Evolutionary conservation across 495 filamentous ascomycete genomes (phyloP), one percentile per base, ranked within the genome.

Genomic region (Sordaria brevicollis): DNA sequence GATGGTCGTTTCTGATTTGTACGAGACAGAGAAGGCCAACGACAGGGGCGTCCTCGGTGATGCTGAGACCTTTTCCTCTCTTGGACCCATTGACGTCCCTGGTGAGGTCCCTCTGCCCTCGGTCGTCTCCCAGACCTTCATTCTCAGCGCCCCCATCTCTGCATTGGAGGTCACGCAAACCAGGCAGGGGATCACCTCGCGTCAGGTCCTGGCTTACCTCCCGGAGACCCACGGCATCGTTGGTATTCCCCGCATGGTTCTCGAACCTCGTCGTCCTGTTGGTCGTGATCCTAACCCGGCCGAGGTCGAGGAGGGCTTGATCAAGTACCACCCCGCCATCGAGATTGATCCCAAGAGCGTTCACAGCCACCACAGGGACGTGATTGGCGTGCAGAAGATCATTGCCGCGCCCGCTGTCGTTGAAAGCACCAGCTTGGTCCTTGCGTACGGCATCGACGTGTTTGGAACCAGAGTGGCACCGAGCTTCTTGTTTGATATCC

Each of bases 341-440:
- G 90, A 96, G 65, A 89, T 97, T 57, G 93, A 97, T 71, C 92
- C 93, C 19, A 89, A 90, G 70, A 90, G 89, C 84, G 85, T 89
- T 62, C 79, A 97, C 62, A 90, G 89, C n/a, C 95, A 99, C 78
- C 83, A 89, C 69, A 86, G 93, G 6, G 92, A 97, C 71, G 87
- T 97, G 5, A 70, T 92, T 3, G 93, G 93, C 1, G 86, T 97
- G 43, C 84, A 86, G 67, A 82, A 86, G 41, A 84, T 97, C 19
- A 85, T 94, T 11, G 89, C 92, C 0, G 84, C 82, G 17, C 93
- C 94, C 0, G 89, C 92, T 0, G 74, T 90, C 1, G 84, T 99
- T n/a, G 95, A 99, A 80, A 97, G 93, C 79, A 97, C 95, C 13
- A 93, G 91, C 74, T 78, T 99, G 54, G 87, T 99, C 34, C 88